Evolutionary conservation across 192 early-diverging fungal genomes (phyloP), one percentile per base, ranked within the genome.

Genomic region (Pecoramyces ruminantium): DNA sequence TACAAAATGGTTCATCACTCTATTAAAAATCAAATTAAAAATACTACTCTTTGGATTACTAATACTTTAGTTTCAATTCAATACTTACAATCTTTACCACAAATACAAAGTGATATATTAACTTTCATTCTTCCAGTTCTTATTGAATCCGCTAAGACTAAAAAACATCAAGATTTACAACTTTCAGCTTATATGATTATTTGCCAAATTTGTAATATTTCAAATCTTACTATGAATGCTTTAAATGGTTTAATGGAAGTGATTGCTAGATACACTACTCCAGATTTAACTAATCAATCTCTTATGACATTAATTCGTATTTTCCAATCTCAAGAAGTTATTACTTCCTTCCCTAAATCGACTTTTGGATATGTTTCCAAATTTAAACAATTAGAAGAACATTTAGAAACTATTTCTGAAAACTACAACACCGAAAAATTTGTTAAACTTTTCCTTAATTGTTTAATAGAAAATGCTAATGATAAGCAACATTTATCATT

Each of bases 131-230:
- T 93, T 51, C 88, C 92, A 8, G 85, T 88, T 42, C 83, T 94
- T 18, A 79, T 93, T 29, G 83, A 83, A 30, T 79, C 86, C 29
- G 79, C 85, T 28, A 80, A 39, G 25, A 30, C 30, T 80, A 34
- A 80, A 27, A 78, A 39, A 18, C 30, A 34, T 80, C 21, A 84
- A 17, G 88, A 89, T 13, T 39, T 78, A 58, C 78, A 81, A 51
- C 30, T 80, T 67, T 40, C 39, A 12, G 82, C 90, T 13, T 91
- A 92, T 78, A 92, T 94, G 91, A 88, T 92, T 77, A 81, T 93
- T 40, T 88, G 90, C 15, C 91, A 92, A 80, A 83, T 93, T 28
- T 86, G 89, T 12, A 87, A 87, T 79, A 85, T 88, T 67, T 82
- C 83, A 11, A 81, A 86, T 1, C 81, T 94, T 58, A 83, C 81